Evolutionary conservation across 2,329 filamentous ascomycete genomes (phyloP), one percentile per base, ranked within the genome.

Genomic region (Aspergillus oerlinghausenensis): DNA sequence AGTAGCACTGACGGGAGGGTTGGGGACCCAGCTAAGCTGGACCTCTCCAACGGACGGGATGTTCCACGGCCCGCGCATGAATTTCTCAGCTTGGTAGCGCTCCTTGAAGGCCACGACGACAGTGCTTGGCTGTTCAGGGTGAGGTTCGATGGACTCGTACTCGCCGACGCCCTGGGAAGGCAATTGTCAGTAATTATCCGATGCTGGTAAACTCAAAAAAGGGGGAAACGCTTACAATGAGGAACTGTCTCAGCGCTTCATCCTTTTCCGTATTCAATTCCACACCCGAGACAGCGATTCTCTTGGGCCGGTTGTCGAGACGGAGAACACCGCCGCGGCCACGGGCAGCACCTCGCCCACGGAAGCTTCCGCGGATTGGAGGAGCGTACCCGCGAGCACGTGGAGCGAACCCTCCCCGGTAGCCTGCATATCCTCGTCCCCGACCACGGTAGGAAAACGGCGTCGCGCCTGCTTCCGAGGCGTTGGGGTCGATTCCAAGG

Each of bases 241-340:
- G 73, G 69, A 81, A 79, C 62, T 83, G 80, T 52, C 82, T 73
- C 55, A 86, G 65, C 4, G 80, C 78, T 63, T 84, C 82, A 56
- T 86, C 83, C 62, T 77, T 77, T 26, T 77, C 75, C 1, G 76
- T 72, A 53, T 77, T 75, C 50, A 76, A 73, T 62, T 74, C 74
- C 29, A 82, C 76, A 7, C 76, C 80, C 4, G 75, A 73, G 25
- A 86, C 74, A 23, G 77, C 77, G 48, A 86, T 74, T 51, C 79
- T 77, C 62, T 78, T 79, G 3, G 84, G 81, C 26, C 84, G 75
- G 62, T 85, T 85, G 64, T 86, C 84, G 4, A 86, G 74, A 60
- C 82, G 76, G 63, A 80, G 77, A 17, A 84, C 81, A 54, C 77
- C 79, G 32, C 80, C 78, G 26, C 77, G 77, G 19, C 74, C 70